Base-by-base conservation (phyloP, 1,139 yeast genomes). In the Waltiozyma sp. region DNA sequence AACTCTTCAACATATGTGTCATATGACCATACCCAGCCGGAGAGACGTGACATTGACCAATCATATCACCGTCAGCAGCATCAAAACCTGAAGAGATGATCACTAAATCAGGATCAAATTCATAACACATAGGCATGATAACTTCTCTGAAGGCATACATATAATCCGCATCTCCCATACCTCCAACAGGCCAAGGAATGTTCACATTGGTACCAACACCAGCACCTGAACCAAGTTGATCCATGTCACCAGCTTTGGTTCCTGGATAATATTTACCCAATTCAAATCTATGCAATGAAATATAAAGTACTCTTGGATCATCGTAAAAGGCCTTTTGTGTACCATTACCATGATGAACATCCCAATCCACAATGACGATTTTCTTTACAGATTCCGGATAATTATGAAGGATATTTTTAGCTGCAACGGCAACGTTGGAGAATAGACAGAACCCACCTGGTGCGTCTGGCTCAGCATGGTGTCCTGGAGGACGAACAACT, bases 401-500 rank as follows among this genome's bases (percentile, higher is more conserved):
- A 44, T 75, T 70, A 53, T 80, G 79, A 47, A 93, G 66, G 50
- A 89, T 81, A 47, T 82, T 80, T 56, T 85, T 85, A 13, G 97
- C 95, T 2, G 98, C 97, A 15, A 93, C 96, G 0, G 98, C 96
- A 37, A 91, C 99, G 57, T 93, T 93, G 50, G 95, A 84, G 60
- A 93, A 93, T 42, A 93, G 67, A 63, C 98, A 93, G 61, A 93
- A 93, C 21, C 99, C 99, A 38, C 96, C 97, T 0, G 98, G 95
- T 18, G 88, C 70, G 49, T 87, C 93, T 1, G 99, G 97, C 58
- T 93, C 99, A 1, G 98, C 97, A 59, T 93, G 99, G 64, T 93
- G 99, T 2, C 99, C 99, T 0, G 99, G 99, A 1, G 99, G 99
- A 51, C 99, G 75, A 14, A 93, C 96, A 14, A 93, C 86, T 0